Evolutionary conservation across 2,329 filamentous ascomycete species (phyloP).

Genomic region (Didymella pinodella): DNA sequence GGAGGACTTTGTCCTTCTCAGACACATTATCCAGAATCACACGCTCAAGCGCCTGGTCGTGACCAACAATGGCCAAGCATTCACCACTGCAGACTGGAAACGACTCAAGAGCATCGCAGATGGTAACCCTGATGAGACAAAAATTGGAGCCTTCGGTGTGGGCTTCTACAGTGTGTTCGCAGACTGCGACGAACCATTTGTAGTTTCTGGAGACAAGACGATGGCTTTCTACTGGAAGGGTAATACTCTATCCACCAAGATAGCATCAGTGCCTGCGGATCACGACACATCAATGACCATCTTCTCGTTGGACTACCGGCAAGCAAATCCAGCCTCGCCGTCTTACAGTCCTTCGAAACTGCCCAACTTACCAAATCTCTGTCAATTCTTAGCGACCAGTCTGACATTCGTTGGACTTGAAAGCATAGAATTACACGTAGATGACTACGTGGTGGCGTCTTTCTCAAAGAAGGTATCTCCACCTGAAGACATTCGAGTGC

Average conservation of each 20-base stretch:
- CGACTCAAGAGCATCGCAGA: conserved; percentile 97
- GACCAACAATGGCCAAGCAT: conserved; percentile 88
- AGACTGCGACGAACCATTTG: conserved; percentile 96
- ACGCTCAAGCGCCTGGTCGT: conserved; percentile 88
- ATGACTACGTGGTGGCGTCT: conserved; percentile 81
- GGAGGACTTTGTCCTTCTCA: conserved; percentile 75
- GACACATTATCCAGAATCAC: conserved; percentile 84
- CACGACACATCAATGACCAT: conserved; percentile 76
- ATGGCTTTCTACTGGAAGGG: conserved; percentile 99
- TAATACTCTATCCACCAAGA: conserved; percentile 94
- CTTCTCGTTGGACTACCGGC: conserved; percentile 95
- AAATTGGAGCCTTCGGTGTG: conserved; percentile 97
- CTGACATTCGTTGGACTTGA: conserved; percentile 93
- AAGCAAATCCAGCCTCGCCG: conserved; percentile 64
- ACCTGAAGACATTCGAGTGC: conserved; percentile 74
- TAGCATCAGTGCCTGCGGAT: conserved; percentile 74
- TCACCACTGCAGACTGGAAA: conserved; percentile 90
- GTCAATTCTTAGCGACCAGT: conserved; percentile 93
- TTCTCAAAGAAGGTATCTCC: conserved; percentile 88
- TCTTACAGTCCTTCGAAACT: conserved; percentile 69
- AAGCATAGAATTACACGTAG: conserved; percentile 87
- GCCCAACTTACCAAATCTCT: conserved; percentile 83
- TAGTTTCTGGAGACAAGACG: conserved; percentile 88
- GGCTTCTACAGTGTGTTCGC: conserved; percentile 99
- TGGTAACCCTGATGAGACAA: conserved; percentile 97